These are phyloP conservation scores for Suillus hirtellus DNA, from an alignment of 768 basidiomycete genomes.

Conservation along the genomic window DNA sequence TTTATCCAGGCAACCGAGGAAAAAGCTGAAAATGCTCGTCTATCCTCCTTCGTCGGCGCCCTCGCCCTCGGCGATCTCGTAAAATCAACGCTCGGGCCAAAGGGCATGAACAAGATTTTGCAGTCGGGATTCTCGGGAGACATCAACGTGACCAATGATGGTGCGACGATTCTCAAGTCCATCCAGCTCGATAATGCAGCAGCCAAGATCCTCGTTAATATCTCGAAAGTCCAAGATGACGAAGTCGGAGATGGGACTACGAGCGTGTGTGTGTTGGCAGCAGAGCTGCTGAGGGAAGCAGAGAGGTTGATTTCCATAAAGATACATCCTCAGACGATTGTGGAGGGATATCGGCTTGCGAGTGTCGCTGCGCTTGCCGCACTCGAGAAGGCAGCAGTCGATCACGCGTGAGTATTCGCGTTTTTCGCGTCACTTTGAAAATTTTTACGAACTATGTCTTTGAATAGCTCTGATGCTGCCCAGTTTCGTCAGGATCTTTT, in stretches of 20 bases:
- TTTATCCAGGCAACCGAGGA: conserved; percentile 79
- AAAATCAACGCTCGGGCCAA: conserved; percentile 97
- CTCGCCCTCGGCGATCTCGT: conserved; percentile 97
- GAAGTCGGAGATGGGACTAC: conserved; percentile 98
- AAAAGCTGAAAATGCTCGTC: conserved; percentile 96
- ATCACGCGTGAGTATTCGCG: conserved; percentile 69
- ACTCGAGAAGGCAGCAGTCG: conserved; percentile 77
- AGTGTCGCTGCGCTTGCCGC: conserved; percentile 82
- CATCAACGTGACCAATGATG: conserved; percentile 98
- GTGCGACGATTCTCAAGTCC: conserved; percentile 96
- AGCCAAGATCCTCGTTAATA: conserved; percentile 98
- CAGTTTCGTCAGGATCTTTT: conserved; percentile 88
- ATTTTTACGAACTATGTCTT: not conserved
- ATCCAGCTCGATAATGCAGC: conserved; percentile 98
- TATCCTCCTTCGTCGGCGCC: conserved; percentile 97
- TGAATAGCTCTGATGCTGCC: conserved; percentile 60
- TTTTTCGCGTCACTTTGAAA: not conserved
- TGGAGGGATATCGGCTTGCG: conserved; percentile 95
- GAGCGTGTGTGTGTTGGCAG: conserved; percentile 86
- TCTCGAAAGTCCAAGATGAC: conserved; percentile 99
- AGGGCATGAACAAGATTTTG: conserved; percentile 99
- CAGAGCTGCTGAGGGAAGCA: conserved; percentile 91
- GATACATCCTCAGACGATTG: conserved; percentile 97
- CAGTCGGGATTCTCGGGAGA: conserved; percentile 88
- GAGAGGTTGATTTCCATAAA: conserved; percentile 90